Evolutionary conservation across 176 grass and related monocot genomes (phyloP), one percentile per base, ranked within the genome.

Genomic region (Bonia amplexicaulis): DNA sequence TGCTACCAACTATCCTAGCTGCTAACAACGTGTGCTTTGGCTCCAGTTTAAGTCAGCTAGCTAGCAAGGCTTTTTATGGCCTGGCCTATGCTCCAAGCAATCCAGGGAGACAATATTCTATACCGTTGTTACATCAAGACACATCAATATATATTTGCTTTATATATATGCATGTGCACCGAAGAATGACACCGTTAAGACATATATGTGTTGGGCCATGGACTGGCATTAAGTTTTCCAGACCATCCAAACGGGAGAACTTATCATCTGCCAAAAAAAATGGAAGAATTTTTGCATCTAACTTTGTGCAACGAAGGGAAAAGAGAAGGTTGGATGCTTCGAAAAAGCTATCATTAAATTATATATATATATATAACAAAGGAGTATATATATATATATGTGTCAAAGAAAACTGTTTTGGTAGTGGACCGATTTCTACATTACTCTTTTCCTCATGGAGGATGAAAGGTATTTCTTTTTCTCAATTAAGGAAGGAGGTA

Each of bases 1-100:
- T 46, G 44, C 2, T 46, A 12, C 45, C 12, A 46, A 46, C 3
- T 37, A 37, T 3, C 35, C 44, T 73, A 55, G 8, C 72, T 74
- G 11, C 45, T 16, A 51, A 51, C 48, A 37, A 22, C 44, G 22
- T 45, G 9, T 76, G 16, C 22, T 33, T 33, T 37, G 35, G 3
- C 35, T 37, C 35, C 35, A 37, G 0, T 35, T 3, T 5, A 37
- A 37, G 35, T 37, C 35, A 37, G 35, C 35, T 37, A n/a, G n/a
- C n/a, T 57, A 11, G 12, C 42, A 49, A 46, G 3, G n/a, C 15
- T 84, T 67, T 84, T 66, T 84, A 84, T 82, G 48, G n/a, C 41
- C 8, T 51, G 42, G 6, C 55, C 55, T 70, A 33, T 9, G 66
- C 66, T 52, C 67, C 53, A 49, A 44, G 9, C 39, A 33, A n/a